These are phyloP conservation scores for Fusarium odoratissimum DNA, from an alignment of 2,329 filamentous ascomycete species.

Conservation along the genomic window DNA sequence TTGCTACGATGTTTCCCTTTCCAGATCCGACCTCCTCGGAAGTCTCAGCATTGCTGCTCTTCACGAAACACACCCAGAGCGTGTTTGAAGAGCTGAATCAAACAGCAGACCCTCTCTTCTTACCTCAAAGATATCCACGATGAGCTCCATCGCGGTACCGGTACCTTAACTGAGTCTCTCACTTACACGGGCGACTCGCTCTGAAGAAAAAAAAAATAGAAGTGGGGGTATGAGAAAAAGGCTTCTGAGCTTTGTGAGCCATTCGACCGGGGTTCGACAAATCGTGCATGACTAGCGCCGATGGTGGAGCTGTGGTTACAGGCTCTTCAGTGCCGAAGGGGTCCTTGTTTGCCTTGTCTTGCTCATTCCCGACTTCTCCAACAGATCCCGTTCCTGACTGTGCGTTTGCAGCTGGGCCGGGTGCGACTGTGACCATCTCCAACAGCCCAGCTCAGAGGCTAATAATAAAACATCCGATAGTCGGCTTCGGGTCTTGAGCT, in stretches of 20 bases:
- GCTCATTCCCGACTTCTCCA: slow-evolving; percentile 23
- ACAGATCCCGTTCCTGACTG: slow-evolving; percentile 29
- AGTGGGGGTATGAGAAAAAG: slow-evolving; percentile 23
- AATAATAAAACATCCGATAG: slow-evolving; percentile 35
- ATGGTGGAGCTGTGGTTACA: slow-evolving; percentile 27
- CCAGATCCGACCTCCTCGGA: slow-evolving; percentile 6
- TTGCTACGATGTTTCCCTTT: slow-evolving; percentile 23
- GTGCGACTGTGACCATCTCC: slow-evolving; percentile 21
- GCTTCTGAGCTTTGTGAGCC: slow-evolving; percentile 19
- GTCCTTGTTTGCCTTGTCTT: slow-evolving; percentile 15
- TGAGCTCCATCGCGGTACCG: slow-evolving; percentile 33
- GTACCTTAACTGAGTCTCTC: slow-evolving; percentile 33
- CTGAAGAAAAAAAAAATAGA: slow-evolving; percentile 15
- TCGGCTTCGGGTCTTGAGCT: slow-evolving; percentile 4
- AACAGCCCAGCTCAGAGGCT: slow-evolving; percentile 1
- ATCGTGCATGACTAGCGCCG: slow-evolving; percentile 46
- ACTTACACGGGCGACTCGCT: slow-evolving; percentile 30
- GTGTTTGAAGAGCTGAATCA: slow-evolving; percentile 29
- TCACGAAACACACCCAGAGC: slow-evolving; percentile 31
- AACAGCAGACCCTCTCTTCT: slow-evolving; percentile 36
- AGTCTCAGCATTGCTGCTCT: slow-evolving; percentile 1
- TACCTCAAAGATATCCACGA: slow-evolving; percentile 33
- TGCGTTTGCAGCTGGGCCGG: slow-evolving; percentile 1
- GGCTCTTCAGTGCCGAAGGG: slow-evolving; percentile 41
- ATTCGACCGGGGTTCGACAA: slow-evolving; percentile 44